Percentiles rank a stretch among this genome's conserved stretches.
These are phyloP conservation scores for Trypethelium eluteriae DNA, from an alignment of 495 filamentous ascomycete genomes.

Conservation along the genomic window DNA sequence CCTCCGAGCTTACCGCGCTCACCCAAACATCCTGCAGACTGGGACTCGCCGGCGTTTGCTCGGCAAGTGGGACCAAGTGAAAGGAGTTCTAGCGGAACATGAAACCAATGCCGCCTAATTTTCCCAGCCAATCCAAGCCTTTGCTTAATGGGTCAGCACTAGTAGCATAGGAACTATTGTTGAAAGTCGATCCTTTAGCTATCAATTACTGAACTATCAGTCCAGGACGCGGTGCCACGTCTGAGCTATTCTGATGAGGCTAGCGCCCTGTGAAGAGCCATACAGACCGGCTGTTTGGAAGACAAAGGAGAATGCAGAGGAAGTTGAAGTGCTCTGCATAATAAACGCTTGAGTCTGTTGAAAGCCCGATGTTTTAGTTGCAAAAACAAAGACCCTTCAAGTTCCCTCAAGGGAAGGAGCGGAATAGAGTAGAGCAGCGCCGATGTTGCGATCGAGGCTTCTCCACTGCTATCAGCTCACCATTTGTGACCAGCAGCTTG, in stretches of 20 bases:
- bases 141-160: background rate
- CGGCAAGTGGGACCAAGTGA: background rate
- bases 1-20: background rate
- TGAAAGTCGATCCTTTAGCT: background rate
- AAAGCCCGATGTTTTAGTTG: slow-evolving; percentile 75
- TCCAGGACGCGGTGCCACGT: background rate
- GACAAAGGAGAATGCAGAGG: slow-evolving; percentile 38
- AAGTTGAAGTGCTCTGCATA: slow-evolving; percentile 62
- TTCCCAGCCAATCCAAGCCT: background rate
- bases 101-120: background rate
- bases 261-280: background rate
- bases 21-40: background rate
- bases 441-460: slow-evolving; percentile 50
- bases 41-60: background rate
- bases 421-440: slow-evolving; percentile 26
- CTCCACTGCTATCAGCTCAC: slow-evolving; percentile 17
- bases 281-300: slow-evolving; percentile 22
- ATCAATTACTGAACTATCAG: slow-evolving; percentile 2
- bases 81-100: background rate
- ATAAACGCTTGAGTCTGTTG: slow-evolving; percentile 70
- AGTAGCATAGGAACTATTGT: background rate
- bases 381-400: slow-evolving; percentile 66
- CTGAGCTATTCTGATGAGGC: background rate
- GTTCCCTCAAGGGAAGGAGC: slow-evolving; percentile 41
- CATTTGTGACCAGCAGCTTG: background rate